A percentile compares a stretch with the other conserved stretches of the same genome.
phyloP scores from a whole-genome alignment of 148 eudicot species.

The Vaccinium darrowii region DNA sequence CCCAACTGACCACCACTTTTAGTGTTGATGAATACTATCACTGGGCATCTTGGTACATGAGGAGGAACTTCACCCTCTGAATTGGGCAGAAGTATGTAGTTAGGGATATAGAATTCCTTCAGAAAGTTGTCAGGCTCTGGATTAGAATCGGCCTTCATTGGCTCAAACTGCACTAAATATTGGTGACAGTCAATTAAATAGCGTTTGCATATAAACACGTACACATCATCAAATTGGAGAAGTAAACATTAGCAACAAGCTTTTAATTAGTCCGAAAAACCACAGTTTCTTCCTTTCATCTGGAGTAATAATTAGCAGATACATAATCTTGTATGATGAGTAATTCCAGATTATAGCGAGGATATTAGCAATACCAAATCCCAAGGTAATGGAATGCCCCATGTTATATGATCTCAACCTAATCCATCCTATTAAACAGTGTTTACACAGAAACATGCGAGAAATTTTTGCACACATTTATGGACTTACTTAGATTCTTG shows the following conservation, averaged over 20 bases:
- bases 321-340: not conserved
- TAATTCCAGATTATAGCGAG: no score
- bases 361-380: no score
- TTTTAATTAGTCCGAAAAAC: not conserved
- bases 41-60: slow-evolving; percentile 62
- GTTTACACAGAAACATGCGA: not conserved
- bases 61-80: slow-evolving; percentile 26
- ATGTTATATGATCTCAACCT: not conserved
- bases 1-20: slow-evolving; percentile 99
- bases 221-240: no score
- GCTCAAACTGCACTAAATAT: slow-evolving; percentile 26
- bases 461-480: not conserved
- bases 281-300: not conserved
- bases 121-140: slow-evolving; percentile 28
- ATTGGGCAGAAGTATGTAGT: slow-evolving; percentile 56
- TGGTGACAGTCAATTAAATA: no score
- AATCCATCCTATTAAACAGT: not conserved
- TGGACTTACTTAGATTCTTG: not conserved
- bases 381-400: not conserved
- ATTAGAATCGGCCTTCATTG: slow-evolving; percentile 35
- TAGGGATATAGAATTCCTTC: slow-evolving; percentile 65
- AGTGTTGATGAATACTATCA: slow-evolving; percentile 80
- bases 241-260: not conserved
- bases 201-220: no score
- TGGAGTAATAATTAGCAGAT: not conserved